Base-by-base conservation (phyloP, 768 basidiomycete species). In the Lactifluus piperatus region DNA sequence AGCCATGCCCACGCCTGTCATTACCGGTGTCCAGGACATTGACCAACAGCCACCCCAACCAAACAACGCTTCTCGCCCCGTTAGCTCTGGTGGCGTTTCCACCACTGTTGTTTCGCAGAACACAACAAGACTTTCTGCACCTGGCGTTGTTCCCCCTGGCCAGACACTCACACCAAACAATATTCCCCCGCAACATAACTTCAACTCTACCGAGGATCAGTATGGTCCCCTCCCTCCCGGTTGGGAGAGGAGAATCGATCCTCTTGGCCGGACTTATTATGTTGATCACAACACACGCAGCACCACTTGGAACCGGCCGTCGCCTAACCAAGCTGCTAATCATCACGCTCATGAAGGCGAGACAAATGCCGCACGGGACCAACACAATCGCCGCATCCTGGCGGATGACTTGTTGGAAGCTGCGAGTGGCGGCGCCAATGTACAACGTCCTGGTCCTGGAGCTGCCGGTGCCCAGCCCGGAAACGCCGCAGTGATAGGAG, bases 281-380 rank as follows among this genome's bases (percentile, higher is more conserved):
- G 97, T 99, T 55, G 97, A 99, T 70, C 97, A 98, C 74, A 98
- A 97, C 71, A 92, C 91, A 9, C 87, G 97, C 56, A 91, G 88
- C 13, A 99, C 97, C 7, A 98, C 97, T 0, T 99, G 97, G 97
- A 94, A 92, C 70, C 77, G 97, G 18, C 95, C 95, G 7, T 90
- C 86, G 24, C 73, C 82, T 13, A 92, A 79, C 67, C 85, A 88
- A 46, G 80, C 82, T 4, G 84, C 80, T 14, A 94, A 95, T 68
- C 80, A 74, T 48, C 80, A 76, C 36, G 75, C 80, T 5, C 88
- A 90, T 69, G 84, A 86, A 65, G 84, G 72, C 54, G 90, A 90
- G 69, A 90, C 88, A 13, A 88, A 87, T 70, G 88, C 87, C 9
- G 91, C 91, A 51, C 86, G 89, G 52, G 89, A 88, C 63, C 89